phyloP scores from a whole-genome alignment of 257 asterid species.

The Datura wrightii region DNA sequence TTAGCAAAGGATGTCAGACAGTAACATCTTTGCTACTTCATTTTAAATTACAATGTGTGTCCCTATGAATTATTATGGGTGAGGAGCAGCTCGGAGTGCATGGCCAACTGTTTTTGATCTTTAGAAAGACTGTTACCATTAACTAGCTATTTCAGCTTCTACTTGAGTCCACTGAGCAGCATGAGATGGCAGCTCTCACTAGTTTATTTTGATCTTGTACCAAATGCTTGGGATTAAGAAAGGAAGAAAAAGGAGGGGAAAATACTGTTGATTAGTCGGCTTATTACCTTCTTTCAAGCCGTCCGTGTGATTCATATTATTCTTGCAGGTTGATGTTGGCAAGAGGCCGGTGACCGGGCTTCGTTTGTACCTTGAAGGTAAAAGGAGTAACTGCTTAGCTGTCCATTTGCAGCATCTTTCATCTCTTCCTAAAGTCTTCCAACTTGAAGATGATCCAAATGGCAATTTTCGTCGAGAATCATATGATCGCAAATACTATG shows the following conservation, averaged over 20 bases:
- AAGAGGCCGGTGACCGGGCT: constrained; percentile 95
- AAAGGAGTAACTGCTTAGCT: constrained; percentile 91
- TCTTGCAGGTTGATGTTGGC: constrained; percentile 89
- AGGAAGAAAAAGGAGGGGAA: constrained; percentile 9
- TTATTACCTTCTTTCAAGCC: background rate
- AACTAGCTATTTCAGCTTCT: background rate
- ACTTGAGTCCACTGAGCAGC: background rate
- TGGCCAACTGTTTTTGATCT: background rate
- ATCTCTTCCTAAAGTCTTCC: constrained; percentile 85
- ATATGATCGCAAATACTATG: constrained; percentile 76
- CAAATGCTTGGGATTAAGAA: background rate
- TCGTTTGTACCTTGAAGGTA: constrained; percentile 90
- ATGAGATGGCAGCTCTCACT: constrained; percentile 1
- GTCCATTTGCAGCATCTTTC: constrained; percentile 94
- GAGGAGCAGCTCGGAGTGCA: background rate
- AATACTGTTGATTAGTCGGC: background rate
- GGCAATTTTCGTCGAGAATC: constrained; percentile 62
- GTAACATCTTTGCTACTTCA: constrained; percentile 13
- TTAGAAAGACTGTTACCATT: constrained; percentile 10
- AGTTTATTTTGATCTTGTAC: constrained; percentile 11
- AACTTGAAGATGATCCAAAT: constrained; percentile 74
- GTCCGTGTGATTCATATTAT: background rate
- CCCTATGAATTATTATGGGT: background rate
- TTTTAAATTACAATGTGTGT: background rate
- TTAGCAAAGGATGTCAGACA: background rate